Base-by-base conservation (phyloP, 495 filamentous ascomycete genomes). In the Hypomontagnella submonticulosa region DNA sequence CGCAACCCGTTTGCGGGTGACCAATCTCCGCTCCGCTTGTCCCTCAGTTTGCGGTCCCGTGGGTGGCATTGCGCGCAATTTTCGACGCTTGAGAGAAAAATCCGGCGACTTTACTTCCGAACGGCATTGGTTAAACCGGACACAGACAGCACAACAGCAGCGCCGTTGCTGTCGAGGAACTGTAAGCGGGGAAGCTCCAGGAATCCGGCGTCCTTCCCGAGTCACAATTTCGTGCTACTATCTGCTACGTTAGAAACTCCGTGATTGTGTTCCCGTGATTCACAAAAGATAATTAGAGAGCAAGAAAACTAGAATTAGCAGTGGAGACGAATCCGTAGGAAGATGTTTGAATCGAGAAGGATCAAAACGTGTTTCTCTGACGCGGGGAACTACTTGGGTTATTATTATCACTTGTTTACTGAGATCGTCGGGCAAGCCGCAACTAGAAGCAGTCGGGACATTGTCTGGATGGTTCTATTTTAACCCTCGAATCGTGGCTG, bases 381-480 rank as follows among this genome's bases (percentile, higher is more conserved):
- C 42, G 57, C 34, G 48, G 38, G 44, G 13, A 61, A 46, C 20
- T 19, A 38, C 52, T 48, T 12, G 36, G 19, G 19, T 52, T 57
- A 52, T 58, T 48, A 48, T 53, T 53, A 54, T n/a, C 15, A 6
- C 18, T 27, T 41, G 13, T 30, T 10, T 52, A 43, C 61, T 8
- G 13, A 54, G 41, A 44, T 62, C 32, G 27, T 13, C 20, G 16
- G 40, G 40, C 9, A 7, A 30, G 6, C 33, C 11, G 46, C 44
- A 41, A 10, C 44, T 58, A 33, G 10, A 15, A 63, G 19, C 32
- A n/a, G 16, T 20, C 5, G 44, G 42, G 15, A 47, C 3, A 20
- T 48, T n/a, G 18, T 51, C 57, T 46, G 41, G 61, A 57, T 38
- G 52, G 30, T 63, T 63, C 64, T 67, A 62, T 62, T 67, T 67